Conservation (phyloP, 148 eudicot species). For the Rhododendron griersonianum region DNA sequence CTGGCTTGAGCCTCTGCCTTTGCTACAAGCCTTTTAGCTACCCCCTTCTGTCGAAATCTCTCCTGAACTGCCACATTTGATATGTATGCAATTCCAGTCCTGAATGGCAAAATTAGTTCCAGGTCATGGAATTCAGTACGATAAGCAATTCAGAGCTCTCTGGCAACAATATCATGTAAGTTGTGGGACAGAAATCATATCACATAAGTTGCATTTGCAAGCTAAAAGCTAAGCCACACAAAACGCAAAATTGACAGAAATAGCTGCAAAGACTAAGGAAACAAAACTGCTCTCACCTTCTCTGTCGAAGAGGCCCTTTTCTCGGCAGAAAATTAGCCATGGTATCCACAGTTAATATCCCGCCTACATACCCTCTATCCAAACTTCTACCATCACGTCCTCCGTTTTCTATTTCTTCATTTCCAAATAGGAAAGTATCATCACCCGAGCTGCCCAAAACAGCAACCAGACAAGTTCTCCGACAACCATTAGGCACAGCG, state of each 20-base stretch:
- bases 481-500: conserved; percentile 74
- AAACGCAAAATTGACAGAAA: neutral
- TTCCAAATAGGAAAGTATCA: conserved; percentile 44
- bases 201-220: neutral
- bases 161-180: neutral
- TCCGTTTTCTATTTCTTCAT: conserved; percentile 64
- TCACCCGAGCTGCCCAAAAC: conserved; percentile 54
- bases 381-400: conserved; percentile 63
- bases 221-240: neutral
- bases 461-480: conserved; percentile 85
- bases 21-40: conserved; percentile 71
- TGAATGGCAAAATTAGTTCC: conserved; percentile 19
- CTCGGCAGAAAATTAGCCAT: conserved; percentile 96
- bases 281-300: conserved; percentile 52
- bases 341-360: conserved; percentile 90
- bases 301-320: conserved; percentile 79
- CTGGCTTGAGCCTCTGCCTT: conserved; percentile 85
- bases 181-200: neutral
- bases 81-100: conserved; percentile 81
- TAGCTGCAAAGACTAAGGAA: neutral
- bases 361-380: conserved; percentile 65
- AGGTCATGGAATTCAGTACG: neutral
- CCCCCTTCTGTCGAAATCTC: conserved; percentile 67
- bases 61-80: conserved; percentile 95
- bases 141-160: neutral